Conservation (phyloP, 75 land plant genomes). For the Gnetum montanum region DNA sequence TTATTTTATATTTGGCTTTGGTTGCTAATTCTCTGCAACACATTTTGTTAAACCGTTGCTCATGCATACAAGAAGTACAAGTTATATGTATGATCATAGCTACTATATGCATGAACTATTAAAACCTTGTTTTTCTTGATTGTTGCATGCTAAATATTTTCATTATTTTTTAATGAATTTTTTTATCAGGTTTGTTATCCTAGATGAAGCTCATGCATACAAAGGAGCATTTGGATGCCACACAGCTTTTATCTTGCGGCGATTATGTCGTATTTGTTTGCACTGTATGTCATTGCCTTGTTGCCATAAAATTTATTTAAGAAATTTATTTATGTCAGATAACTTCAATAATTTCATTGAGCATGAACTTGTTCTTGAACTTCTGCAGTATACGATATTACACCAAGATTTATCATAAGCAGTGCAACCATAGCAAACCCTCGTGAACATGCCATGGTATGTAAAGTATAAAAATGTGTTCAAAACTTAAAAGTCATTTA, state of each 20-base stretch:
- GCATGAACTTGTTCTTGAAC: background rate
- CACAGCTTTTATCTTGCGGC: conserved; percentile 74
- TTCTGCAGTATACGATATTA: conserved; percentile 75
- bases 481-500: no score
- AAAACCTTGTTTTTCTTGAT: conserved; percentile 2
- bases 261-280: conserved; percentile 63
- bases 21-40: no score
- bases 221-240: conserved; percentile 99
- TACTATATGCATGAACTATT: background rate
- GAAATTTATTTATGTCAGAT: background rate
- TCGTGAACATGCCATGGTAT: conserved; percentile 89
- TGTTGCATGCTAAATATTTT: background rate
- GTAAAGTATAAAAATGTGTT: conserved; percentile 4
- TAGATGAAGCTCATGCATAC: conserved; percentile 97
- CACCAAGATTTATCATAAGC: conserved; percentile 75
- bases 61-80: no score
- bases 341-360: background rate
- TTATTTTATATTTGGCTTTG: no score
- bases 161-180: background rate
- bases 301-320: background rate
- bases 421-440: conserved; percentile 97
- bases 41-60: no score
- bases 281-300: conserved; percentile 49
- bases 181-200: conserved; percentile 78
- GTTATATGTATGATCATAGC: no score